Conservation (phyloP, 2,329 filamentous ascomycete species). For the Botrytis cinerea region DNA sequence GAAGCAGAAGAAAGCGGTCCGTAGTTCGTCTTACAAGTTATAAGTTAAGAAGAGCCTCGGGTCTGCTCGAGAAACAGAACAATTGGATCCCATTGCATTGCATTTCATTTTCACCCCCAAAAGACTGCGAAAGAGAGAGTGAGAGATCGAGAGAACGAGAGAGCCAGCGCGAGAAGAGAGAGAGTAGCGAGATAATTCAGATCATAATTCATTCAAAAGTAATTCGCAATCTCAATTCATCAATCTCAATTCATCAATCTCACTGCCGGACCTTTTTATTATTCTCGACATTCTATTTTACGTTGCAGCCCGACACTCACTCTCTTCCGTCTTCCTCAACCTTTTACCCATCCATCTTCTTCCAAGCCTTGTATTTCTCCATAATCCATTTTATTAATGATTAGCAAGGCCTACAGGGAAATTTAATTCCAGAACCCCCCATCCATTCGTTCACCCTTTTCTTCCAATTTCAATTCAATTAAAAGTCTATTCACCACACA, state of each 20-base stretch:
- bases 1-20: not conserved
- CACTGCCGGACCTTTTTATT: not conserved
- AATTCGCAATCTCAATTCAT: not conserved
- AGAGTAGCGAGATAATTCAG: constrained; percentile 4
- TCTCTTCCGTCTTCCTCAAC: not conserved
- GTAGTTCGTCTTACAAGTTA: constrained; percentile 1
- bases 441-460: constrained; percentile 15
- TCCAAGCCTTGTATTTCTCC: not conserved
- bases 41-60: constrained; percentile 5
- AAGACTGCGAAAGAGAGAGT: not conserved
- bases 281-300: not conserved
- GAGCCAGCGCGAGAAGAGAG: not conserved
- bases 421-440: not conserved
- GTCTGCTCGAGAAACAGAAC: not conserved
- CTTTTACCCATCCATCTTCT: not conserved
- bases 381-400: constrained; percentile 17
- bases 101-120: not conserved
- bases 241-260: constrained; percentile 2
- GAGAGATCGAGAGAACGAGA: not conserved
- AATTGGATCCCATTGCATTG: constrained; percentile 1
- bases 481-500: constrained; percentile 11
- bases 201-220: not conserved
- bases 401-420: constrained; percentile 11
- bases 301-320: not conserved
- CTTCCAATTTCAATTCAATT: constrained; percentile 5